Conservation (phyloP, 2,329 filamentous ascomycete species). For the Hyphodiscus sp. region DNA sequence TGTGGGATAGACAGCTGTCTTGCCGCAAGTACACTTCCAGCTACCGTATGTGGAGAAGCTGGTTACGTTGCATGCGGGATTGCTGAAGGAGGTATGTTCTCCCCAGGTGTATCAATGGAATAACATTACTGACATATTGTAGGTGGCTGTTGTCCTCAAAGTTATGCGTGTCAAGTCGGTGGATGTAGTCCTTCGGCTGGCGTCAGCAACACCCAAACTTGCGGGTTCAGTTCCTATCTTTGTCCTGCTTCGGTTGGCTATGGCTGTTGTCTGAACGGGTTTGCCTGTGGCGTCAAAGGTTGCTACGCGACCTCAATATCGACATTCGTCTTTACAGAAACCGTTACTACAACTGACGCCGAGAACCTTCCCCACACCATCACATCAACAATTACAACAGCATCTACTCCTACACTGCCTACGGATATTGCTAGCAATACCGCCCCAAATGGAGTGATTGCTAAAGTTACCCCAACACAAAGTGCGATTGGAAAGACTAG, state of each 20-base stretch:
- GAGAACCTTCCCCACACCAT: constrained; percentile 35
- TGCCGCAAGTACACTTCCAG: constrained; percentile 21
- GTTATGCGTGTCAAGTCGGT: constrained; percentile 41
- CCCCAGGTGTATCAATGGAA: constrained; percentile 7
- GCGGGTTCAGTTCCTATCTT: constrained; percentile 38
- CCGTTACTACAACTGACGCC: constrained; percentile 40
- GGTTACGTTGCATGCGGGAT: constrained; percentile 24
- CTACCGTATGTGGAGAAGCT: constrained; percentile 19
- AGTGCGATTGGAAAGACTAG: constrained; percentile 18
- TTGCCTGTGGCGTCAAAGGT: constrained; percentile 40
- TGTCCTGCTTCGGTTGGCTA: constrained; percentile 45
- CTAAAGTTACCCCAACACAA: constrained; percentile 15
- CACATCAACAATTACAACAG: constrained; percentile 33
- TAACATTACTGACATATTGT: constrained; percentile 1
- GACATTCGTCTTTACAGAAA: constrained; percentile 39
- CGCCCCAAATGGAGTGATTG: constrained; percentile 8
- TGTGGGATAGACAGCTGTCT: constrained; percentile 42
- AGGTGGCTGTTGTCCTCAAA: constrained; percentile 34
- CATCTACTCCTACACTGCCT: constrained; percentile 32
- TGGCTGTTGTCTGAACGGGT: constrained; percentile 46
- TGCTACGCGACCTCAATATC: constrained; percentile 44
- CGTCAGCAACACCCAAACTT: constrained; percentile 34
- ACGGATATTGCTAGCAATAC: constrained; percentile 10
- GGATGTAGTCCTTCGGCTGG: constrained; percentile 41
- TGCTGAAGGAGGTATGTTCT: constrained; percentile 24